A percentile compares a stretch with the other conserved stretches of the same genome.
phyloP scores from a whole-genome alignment of 768 basidiomycete species.

The Termitomyces titanicus region DNA sequence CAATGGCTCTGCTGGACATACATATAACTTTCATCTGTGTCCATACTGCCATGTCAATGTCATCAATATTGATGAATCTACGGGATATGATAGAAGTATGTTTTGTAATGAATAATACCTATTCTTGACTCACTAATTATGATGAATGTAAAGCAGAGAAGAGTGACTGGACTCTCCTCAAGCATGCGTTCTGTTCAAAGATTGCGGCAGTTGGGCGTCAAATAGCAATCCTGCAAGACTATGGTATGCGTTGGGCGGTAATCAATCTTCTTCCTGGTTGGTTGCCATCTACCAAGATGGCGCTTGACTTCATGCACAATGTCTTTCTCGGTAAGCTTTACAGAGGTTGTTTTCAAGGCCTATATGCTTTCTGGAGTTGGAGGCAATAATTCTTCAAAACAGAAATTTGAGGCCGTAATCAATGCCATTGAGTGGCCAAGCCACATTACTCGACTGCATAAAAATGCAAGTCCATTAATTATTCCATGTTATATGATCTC shows the following conservation, averaged over 20 bases:
- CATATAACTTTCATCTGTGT: conserved; percentile 19
- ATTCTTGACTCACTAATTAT: conserved; percentile 4
- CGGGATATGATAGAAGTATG: conserved; percentile 7
- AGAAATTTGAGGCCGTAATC: conserved; percentile 20
- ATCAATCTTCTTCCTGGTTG: too few species aligned
- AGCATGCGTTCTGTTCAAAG: too few species aligned
- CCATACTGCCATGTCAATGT: too few species aligned
- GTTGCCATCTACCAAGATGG: too few species aligned
- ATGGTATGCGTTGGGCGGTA: too few species aligned
- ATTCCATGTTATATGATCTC: too few species aligned
- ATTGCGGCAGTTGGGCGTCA: too few species aligned
- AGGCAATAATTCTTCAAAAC: conserved; percentile 16
- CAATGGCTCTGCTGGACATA: conserved; percentile 24
- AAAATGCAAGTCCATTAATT: conserved; percentile 31
- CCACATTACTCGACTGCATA: too few species aligned
- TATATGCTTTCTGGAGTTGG: conserved; percentile 25
- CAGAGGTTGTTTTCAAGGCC: conserved; percentile 15
- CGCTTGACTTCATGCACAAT: too few species aligned
- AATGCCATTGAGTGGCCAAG: too few species aligned
- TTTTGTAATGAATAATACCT: not conserved
- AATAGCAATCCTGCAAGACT: too few species aligned
- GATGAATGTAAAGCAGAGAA: not conserved
- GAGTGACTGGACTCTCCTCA: too few species aligned
- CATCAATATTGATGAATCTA: conserved; percentile 15
- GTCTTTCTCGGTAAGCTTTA: conserved; percentile 17